Evolutionary conservation across 371 early-diverging fungal species (phyloP).

Genomic region (Mortierella sp.): DNA sequence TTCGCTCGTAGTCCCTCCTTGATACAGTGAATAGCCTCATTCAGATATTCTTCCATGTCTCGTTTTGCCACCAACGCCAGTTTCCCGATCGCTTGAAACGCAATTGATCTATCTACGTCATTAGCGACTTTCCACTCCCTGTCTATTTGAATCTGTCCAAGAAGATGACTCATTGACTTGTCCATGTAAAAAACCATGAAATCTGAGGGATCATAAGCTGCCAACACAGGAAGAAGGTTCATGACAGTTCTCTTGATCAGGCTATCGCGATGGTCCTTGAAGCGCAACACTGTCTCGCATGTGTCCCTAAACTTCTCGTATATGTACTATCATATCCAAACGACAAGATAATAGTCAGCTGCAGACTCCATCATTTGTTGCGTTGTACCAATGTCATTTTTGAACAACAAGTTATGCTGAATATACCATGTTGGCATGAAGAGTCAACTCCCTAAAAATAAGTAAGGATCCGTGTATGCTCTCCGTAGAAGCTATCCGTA

Average conservation of each 20-base stretch:
- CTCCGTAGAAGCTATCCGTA: conserved; percentile 80
- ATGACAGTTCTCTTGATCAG: conserved; percentile 91
- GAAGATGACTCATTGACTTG: conserved; percentile 80
- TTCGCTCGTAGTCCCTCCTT: conserved; percentile 75
- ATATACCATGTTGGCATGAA: conserved; percentile 79
- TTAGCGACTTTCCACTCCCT: conserved; percentile 66
- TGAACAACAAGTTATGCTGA: neutral
- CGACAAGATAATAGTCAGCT: neutral
- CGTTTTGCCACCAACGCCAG: conserved; percentile 87
- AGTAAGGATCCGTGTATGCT: conserved; percentile 91
- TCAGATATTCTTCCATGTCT: conserved; percentile 84
- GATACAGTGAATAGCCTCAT: conserved; percentile 75
- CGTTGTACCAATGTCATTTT: neutral
- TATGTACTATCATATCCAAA: conserved; percentile 70
- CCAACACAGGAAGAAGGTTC: conserved; percentile 85
- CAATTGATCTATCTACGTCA: conserved; percentile 57
- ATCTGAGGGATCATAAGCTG: conserved; percentile 82
- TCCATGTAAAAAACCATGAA: conserved; percentile 84
- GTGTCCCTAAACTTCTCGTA: conserved; percentile 83
- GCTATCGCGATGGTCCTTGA: conserved; percentile 86
- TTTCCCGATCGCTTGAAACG: conserved; percentile 89
- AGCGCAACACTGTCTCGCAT: conserved; percentile 80
- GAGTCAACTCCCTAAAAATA: conserved; percentile 82
- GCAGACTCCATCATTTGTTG: neutral
- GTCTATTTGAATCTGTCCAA: conserved; percentile 81